Conservation (phyloP, 306 rosid genomes). For the Sophora flavescens region DNA sequence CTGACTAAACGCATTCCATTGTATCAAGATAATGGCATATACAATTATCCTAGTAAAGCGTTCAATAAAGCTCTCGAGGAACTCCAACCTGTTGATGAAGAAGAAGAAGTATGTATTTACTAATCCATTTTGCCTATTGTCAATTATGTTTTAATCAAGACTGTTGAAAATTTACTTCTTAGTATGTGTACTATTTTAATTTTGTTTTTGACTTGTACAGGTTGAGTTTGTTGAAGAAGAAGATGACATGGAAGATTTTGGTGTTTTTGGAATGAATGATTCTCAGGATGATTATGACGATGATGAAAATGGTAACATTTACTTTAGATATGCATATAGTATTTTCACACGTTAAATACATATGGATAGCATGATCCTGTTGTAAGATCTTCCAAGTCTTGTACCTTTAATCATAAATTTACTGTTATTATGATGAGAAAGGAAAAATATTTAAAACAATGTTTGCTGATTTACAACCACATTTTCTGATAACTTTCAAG, state of each 20-base stretch:
- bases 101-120: slow-evolving; percentile 65
- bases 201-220: slow-evolving; percentile 55
- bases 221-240: slow-evolving; percentile 78
- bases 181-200: not conserved
- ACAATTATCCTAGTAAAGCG: too few species aligned
- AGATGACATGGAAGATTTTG: slow-evolving; percentile 92
- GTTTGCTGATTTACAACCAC: not conserved
- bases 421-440: not conserved
- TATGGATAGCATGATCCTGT: slow-evolving; percentile 11
- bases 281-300: slow-evolving; percentile 48
- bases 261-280: slow-evolving; percentile 46
- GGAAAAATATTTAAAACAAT: slow-evolving; percentile 23
- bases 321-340: not conserved
- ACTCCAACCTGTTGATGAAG: slow-evolving; percentile 53
- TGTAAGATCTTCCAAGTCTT: slow-evolving; percentile 24
- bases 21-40: slow-evolving; percentile 63
- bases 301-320: slow-evolving; percentile 60
- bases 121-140: slow-evolving; percentile 9
- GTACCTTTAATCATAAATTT: not conserved
- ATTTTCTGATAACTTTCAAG: slow-evolving; percentile 5
- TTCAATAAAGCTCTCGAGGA: too few species aligned
- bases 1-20: slow-evolving; percentile 73
- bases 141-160: slow-evolving; percentile 6
- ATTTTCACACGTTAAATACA: slow-evolving; percentile 24
- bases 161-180: slow-evolving; percentile 19